Base-by-base conservation (phyloP, 345 rosid genomes). In the Syzygium oleosum region DNA sequence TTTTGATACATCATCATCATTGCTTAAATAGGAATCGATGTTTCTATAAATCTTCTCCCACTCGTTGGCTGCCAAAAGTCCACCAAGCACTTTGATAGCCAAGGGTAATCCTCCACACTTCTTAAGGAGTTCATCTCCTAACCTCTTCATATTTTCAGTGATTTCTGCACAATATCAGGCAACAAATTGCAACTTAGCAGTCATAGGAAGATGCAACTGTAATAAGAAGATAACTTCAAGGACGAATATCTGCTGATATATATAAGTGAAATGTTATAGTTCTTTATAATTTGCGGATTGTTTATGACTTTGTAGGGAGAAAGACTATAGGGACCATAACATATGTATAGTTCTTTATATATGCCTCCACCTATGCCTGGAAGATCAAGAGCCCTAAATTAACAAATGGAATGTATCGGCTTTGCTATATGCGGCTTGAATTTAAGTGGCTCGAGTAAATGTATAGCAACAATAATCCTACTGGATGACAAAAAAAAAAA, bases 81-180 rank as follows among this genome's bases (percentile, higher is more conserved):
- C 93, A 29, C 92, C 92, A 27, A 92, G 92, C 87, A 88, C 92
- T 19, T 90, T 85, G 38, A 91, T 53, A 17, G 94, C 92, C 77
- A 92, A 65, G 1, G 94, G 94, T 46, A 91, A 79, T 23, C 92
- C 91, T 52, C 88, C 87, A 65, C 92, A 90, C 80, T 84, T 91
- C 19, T 85, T 87, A 51, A 90, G 87, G 91, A 92, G 91, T 54
- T 89, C 91, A 83, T 61, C 86, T 84, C 90, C 94, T 55, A 90
- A 15, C 1, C 12, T 68, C 86, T 91, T 91, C 90, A 84, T 88
- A 2, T 16, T 43, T 52, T 41, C 3, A 0, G 15, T 58, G 14
- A 58, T 58, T 58, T 4, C 65, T 58, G 3, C 2, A 5, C 7
- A 2, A 58, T 58, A 58, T 58, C 0, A 58, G 7, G 65, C 29